phyloP scores from a whole-genome alignment of 192 early-diverging fungal species.

The Backusella circina region DNA sequence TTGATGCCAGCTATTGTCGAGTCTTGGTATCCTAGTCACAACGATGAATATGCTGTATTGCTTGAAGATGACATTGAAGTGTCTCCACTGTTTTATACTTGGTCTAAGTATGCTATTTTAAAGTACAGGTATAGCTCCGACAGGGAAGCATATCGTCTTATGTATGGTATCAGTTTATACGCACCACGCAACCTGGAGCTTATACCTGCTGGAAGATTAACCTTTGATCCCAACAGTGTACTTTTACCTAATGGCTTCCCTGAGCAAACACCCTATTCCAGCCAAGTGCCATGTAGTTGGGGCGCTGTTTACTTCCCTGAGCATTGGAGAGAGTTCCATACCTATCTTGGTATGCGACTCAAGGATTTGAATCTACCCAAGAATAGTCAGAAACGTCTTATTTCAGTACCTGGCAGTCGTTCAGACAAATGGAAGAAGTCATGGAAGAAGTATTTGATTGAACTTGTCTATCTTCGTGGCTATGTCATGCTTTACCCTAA shows the following conservation, averaged over 20 bases:
- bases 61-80: conserved; percentile 63
- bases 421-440: conserved; percentile 60
- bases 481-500: conserved; percentile 65
- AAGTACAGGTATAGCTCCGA: conserved; percentile 50
- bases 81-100: conserved; percentile 54
- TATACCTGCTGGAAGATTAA: conserved; percentile 39
- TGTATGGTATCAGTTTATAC: conserved; percentile 58
- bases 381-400: conserved; percentile 29
- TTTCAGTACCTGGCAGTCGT: conserved; percentile 47
- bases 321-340: conserved; percentile 58
- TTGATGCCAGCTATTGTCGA: conserved; percentile 57
- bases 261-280: conserved; percentile 46
- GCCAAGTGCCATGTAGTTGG: conserved; percentile 64
- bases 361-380: conserved; percentile 40
- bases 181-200: conserved; percentile 54
- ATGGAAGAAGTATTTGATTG: conserved; percentile 61
- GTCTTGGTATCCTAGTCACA: conserved; percentile 51
- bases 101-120: conserved; percentile 55
- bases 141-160: conserved; percentile 23
- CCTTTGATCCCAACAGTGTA: conserved; percentile 46
- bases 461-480: conserved; percentile 56
- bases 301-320: conserved; percentile 62
- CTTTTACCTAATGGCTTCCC: conserved; percentile 41
- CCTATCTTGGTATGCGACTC: conserved; percentile 46
- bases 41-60: conserved; percentile 55